Conservation (phyloP, 176 grass and related monocot species). For the Paspalum notatum region DNA sequence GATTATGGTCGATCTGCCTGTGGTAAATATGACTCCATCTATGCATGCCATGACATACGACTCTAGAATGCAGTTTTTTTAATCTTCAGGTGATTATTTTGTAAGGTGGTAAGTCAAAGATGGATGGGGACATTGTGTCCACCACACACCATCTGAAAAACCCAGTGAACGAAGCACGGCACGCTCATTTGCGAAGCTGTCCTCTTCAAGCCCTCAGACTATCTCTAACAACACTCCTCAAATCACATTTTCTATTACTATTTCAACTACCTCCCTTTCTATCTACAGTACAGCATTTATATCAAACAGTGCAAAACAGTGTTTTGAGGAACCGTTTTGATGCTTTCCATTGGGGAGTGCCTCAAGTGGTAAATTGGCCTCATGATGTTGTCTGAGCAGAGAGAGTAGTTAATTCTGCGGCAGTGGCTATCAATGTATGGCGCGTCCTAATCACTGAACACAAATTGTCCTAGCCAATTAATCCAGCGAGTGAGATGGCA, state of each 20-base stretch:
- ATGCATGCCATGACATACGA: slow-evolving; percentile 20
- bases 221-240: too few relatives aligned
- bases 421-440: neutral
- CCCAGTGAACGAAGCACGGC: slow-evolving; percentile 40
- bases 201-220: slow-evolving; percentile 7
- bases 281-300: too few relatives aligned
- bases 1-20: slow-evolving; percentile 1
- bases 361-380: neutral
- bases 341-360: too few relatives aligned
- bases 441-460: slow-evolving; percentile 11
- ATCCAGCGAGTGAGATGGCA: neutral
- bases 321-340: too few relatives aligned
- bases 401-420: slow-evolving; percentile 16
- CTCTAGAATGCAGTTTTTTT: neutral
- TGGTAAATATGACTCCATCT: slow-evolving; percentile 22
- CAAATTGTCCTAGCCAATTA: neutral
- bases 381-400: slow-evolving; percentile 16
- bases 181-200: slow-evolving; percentile 18
- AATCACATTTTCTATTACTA: too few relatives aligned
- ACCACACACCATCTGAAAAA: slow-evolving; percentile 14
- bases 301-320: too few relatives aligned
- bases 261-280: too few relatives aligned
- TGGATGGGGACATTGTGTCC: slow-evolving; percentile 48
- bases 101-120: slow-evolving; percentile 17
- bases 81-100: neutral